Evolutionary conservation across 768 basidiomycete genomes (phyloP), one percentile per base, ranked within the genome.

Genomic region (Tylopilus sp.): DNA sequence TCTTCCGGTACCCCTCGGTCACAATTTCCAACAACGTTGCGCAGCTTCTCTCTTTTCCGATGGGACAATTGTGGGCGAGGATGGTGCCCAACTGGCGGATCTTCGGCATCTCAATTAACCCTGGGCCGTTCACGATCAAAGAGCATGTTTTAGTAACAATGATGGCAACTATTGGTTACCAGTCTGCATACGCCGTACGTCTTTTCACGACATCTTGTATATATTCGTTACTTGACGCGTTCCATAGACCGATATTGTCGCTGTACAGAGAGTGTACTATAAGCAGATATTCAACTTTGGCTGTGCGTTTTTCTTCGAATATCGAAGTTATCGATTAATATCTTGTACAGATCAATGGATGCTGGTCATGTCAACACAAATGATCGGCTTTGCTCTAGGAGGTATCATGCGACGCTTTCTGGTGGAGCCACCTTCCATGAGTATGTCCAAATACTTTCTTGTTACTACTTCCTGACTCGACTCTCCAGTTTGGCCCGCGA

Each of bases 91-190:
- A 71, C 28, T 69, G 76, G 51, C 74, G 61, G 38, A 66, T 88
- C 8, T 80, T 84, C 30, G 86, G 86, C 33, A 36, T 82, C 33
- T 72, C 78, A 6, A 63, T 88, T 25, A 89, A 89, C 63, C 85
- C 87, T n/a, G 89, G 89, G 1, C 84, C 82, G 3, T 90, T 88
- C 68, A 83, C 80, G 21, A 86, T 89, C 65, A 89, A 91, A 69
- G 89, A 80, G 59, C 80, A 80, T 59, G 82, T 85, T 0, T 60
- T 90, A n/a, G 81, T 87, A 37, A 88, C 84, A 4, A 81, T 89
- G 46, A 87, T 87, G 71, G 85, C 84, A 4, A 78, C 77, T 42
- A 70, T 78, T 24, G 76, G 72, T 10, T 70, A 60, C 34, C 54
- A 64, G n/a, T 59, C 60, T 13, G 57, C 58, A 26, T 61, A 59